Base-by-base conservation (phyloP, 768 basidiomycete genomes). In the Naganishia onofrii region DNA sequence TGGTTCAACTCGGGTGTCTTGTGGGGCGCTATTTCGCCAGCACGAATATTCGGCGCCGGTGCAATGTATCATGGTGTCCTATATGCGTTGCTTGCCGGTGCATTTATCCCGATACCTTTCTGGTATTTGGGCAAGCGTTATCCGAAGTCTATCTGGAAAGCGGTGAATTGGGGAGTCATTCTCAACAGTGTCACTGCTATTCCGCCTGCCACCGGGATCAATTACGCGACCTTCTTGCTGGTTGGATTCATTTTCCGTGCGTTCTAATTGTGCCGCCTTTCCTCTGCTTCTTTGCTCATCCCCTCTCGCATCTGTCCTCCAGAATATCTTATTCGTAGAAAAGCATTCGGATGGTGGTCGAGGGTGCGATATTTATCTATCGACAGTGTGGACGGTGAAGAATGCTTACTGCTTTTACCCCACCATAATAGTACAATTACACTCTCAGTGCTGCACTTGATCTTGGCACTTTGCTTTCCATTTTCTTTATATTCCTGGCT, bases 131-230 rank as follows among this genome's bases (percentile, higher is more conserved):
- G 91, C 74, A 85, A 90, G 36, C 84, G 86, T 48, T 89, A 87
- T 76, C 94, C 93, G n/a, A 86, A 88, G 53, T 78, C 79, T 12
- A 74, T 81, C 69, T 90, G 91, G 86, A 87, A 88, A 73, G 89
- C 87, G 79, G 85, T 96, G 75, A 90, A 87, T 82, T 87, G 90
- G 0, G 92, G 93, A 0, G 89, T 97, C 72, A 81, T 94, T 28
- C 84, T 97, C 58, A 91, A 87, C 74, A 92, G 92, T 28, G 86
- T 91, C 31, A 85, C 87, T 21, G 84, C 81, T 71, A 92, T 97
- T 71, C 95, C 95, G 7, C 93, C 94, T 3, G 90, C 92, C 31
- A 91, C 87, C 54, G 93, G 93, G 26, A 91, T 96, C 84, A 97
- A 98, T 82, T 97, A 92, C 79, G 89, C 90, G 12, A 86, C 88